These are phyloP conservation scores for Cantharellus cinnabarinus DNA, from an alignment of 768 basidiomycete genomes.

Conservation along the genomic window DNA sequence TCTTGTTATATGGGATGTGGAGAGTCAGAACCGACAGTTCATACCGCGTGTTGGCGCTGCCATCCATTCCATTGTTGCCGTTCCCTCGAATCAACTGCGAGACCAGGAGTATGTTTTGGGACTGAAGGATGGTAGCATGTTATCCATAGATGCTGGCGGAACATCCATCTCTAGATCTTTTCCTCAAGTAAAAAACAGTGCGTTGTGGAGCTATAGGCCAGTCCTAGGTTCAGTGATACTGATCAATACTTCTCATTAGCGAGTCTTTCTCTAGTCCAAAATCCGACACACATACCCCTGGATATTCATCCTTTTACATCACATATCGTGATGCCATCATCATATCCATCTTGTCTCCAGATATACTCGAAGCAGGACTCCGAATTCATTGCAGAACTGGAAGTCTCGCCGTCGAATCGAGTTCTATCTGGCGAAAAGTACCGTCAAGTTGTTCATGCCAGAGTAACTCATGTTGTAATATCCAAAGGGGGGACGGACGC, in stretches of 20 bases:
- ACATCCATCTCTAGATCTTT: slow-evolving; percentile 54
- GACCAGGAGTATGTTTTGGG: slow-evolving; percentile 81
- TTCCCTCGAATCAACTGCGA: slow-evolving; percentile 20
- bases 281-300: slow-evolving; percentile 29
- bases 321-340: slow-evolving; percentile 73
- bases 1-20: slow-evolving; percentile 91
- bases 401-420: slow-evolving; percentile 84
- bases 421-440: slow-evolving; percentile 57
- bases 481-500: slow-evolving; percentile 18
- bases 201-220: slow-evolving; percentile 9
- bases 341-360: slow-evolving; percentile 90
- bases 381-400: slow-evolving; percentile 62
- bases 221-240: too few species aligned
- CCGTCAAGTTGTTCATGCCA: slow-evolving; percentile 48
- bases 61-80: slow-evolving; percentile 45
- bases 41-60: slow-evolving; percentile 82
- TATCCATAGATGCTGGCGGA: slow-evolving; percentile 50
- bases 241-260: too few species aligned
- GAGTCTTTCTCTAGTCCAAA: not conserved
- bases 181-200: slow-evolving; percentile 61
- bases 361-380: slow-evolving; percentile 59
- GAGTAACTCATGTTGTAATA: slow-evolving; percentile 49
- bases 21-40: slow-evolving; percentile 75
- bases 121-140: slow-evolving; percentile 60
- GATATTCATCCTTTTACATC: slow-evolving; percentile 54